Evolutionary conservation across 345 rosid species (phyloP).

Genomic region (Eucalyptus marginata): DNA sequence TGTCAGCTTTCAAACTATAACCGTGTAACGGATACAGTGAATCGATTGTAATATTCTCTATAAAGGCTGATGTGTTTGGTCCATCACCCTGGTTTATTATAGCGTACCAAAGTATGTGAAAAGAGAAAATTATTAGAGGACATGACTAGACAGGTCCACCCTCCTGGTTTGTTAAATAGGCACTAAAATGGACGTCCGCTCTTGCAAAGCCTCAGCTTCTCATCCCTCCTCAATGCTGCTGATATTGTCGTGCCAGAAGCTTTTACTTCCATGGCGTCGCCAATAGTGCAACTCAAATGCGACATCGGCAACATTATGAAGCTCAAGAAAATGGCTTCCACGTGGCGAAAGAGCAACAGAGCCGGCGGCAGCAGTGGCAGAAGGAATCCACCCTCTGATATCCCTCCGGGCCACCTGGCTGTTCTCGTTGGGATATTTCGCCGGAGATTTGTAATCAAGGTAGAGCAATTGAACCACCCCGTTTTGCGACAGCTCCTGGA

Average conservation of each 20-base stretch:
- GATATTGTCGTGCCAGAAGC: neutral
- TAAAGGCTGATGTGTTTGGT: neutral
- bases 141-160: neutral
- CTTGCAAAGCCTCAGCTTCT: neutral
- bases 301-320: slow-evolving; percentile 3
- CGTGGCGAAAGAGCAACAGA: slow-evolving; percentile 5
- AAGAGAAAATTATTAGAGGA: neutral
- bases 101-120: neutral
- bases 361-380: neutral
- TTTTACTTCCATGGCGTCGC: neutral
- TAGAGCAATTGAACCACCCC: slow-evolving; percentile 17
- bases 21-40: neutral
- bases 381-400: slow-evolving; percentile 11
- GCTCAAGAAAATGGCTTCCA: slow-evolving; percentile 4
- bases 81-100: neutral
- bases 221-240: neutral
- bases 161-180: neutral
- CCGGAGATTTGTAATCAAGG: slow-evolving; percentile 8
- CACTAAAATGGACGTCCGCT: neutral
- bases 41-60: neutral
- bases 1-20: no score
- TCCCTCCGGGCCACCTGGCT: slow-evolving; percentile 17
- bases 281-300: neutral
- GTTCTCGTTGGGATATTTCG: slow-evolving; percentile 15
- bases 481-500: slow-evolving; percentile 15